Evolutionary conservation across 2,329 filamentous ascomycete genomes (phyloP), one percentile per base, ranked within the genome.

Genomic region (Amylocarpus encephaloides): DNA sequence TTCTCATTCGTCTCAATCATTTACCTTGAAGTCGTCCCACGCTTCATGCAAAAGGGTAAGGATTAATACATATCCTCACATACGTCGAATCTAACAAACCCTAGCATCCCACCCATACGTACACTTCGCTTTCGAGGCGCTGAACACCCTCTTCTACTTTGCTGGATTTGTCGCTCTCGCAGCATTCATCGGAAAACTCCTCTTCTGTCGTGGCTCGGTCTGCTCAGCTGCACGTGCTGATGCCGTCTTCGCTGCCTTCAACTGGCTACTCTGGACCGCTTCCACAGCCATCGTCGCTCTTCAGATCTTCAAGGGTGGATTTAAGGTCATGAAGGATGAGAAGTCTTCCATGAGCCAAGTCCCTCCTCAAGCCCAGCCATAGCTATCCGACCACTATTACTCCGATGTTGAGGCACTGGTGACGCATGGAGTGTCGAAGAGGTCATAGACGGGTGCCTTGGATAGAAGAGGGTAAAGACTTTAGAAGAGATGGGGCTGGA

Each of bases 91-190:
- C 39, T 47, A 36, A 51, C 12, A 19, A 22, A 18, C 11, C 11
- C 33, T 47, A 73, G 69, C 69, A 35, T 72, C 73, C 32, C 72
- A 78, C 62, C 73, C 76, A 29, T 75, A 73, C 55, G 70, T 67
- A 10, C 68, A 72, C 38, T 62, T 82, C 32, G 69, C 65, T 22
- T 55, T 81, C 52, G 79, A 82, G 58, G 60, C 68, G 32, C 48
- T 71, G 58, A 82, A 80, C 63, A 68, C 72, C 4, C 55, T 80
- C 49, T 75, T 82, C 62, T 80, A 79, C 68, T 78, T 83, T 63
- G 69, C 72, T 16, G 79, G 78, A 49, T 82, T 82, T 67, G 71
- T 80, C 58, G 77, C 77, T 9, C 71, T 82, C 16, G 70, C 76
- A 39, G 72, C 77, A 54, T 82, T 80, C 67, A 73, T 83, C 56